Conservation (phyloP, 2,329 filamentous ascomycete species). For the Aspergillus aculeatinus region DNA sequence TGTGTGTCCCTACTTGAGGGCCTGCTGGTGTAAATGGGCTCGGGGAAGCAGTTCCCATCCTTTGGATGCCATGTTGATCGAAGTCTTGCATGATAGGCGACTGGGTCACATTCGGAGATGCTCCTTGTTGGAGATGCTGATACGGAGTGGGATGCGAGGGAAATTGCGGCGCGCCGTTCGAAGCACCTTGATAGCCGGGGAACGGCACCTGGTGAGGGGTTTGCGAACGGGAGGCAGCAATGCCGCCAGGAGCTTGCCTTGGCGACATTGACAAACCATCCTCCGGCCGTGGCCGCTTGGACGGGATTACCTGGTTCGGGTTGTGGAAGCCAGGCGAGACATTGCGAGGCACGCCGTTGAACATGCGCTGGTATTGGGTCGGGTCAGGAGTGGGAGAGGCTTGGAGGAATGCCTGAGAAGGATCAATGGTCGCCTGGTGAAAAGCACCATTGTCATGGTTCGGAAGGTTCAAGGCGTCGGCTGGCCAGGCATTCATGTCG, state of each 20-base stretch:
- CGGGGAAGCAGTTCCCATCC: slow-evolving; percentile 88
- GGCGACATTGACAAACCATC: slow-evolving; percentile 84
- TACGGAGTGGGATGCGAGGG: slow-evolving; percentile 66
- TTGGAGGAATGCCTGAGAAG: slow-evolving; percentile 50
- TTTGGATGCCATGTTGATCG: slow-evolving; percentile 64
- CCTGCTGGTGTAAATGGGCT: slow-evolving; percentile 81
- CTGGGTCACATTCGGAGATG: slow-evolving; percentile 80
- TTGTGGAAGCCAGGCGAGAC: slow-evolving; percentile 76
- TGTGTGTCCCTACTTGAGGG: slow-evolving; percentile 69
- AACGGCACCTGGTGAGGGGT: slow-evolving; percentile 80
- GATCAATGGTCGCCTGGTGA: slow-evolving; percentile 47
- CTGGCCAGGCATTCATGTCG: slow-evolving; percentile 55
- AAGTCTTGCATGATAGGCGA: slow-evolving; percentile 86
- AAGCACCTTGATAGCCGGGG: slow-evolving; percentile 66
- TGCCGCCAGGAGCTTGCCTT: slow-evolving; percentile 68
- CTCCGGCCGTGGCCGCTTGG: slow-evolving; percentile 82
- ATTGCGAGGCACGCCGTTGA: slow-evolving; percentile 81
- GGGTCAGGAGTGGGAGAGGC: slow-evolving; percentile 49
- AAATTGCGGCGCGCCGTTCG: slow-evolving; percentile 62
- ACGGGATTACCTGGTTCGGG: slow-evolving; percentile 79
- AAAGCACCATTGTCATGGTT: slow-evolving; percentile 52
- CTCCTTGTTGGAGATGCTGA: slow-evolving; percentile 77
- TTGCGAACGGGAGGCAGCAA: slow-evolving; percentile 83
- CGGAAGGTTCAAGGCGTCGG: slow-evolving; percentile 49
- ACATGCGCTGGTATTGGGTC: slow-evolving; percentile 63